These are phyloP conservation scores for Chalara sp. DNA, from an alignment of 2,329 filamentous ascomycete species.

Conservation along the genomic window DNA sequence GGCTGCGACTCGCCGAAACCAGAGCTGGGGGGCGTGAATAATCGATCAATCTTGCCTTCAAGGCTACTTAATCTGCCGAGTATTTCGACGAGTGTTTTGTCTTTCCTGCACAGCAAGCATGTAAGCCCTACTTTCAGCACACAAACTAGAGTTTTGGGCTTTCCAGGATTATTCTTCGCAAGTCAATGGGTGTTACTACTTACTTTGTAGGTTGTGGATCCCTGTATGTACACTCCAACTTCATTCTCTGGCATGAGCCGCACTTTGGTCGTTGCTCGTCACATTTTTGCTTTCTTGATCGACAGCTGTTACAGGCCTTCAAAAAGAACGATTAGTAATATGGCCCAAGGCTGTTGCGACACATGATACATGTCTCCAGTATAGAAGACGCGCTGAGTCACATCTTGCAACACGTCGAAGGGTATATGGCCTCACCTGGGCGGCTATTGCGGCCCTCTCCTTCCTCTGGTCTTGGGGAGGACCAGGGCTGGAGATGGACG, in stretches of 20 bases:
- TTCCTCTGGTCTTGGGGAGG: background rate
- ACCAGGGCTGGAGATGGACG: background rate
- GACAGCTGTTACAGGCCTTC: constrained; percentile 52
- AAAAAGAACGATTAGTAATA: too few species aligned
- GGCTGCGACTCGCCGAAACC: too few species aligned
- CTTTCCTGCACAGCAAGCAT: constrained; percentile 41
- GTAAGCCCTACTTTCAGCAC: constrained; percentile 39
- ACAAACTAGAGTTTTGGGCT: too few species aligned
- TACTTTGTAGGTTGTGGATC: constrained; percentile 58
- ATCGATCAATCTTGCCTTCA: constrained; percentile 47
- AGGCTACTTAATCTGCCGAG: constrained; percentile 47
- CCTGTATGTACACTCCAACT: constrained; percentile 52
- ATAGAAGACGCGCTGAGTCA: background rate
- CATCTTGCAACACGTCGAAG: background rate
- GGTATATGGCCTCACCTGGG: background rate
- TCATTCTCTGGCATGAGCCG: constrained; percentile 48
- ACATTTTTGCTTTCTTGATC: constrained; percentile 56
- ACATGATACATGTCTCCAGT: background rate
- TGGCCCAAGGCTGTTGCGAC: too few species aligned
- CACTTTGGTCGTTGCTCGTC: constrained; percentile 57
- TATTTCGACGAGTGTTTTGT: constrained; percentile 55
- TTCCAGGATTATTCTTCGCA: constrained; percentile 55
- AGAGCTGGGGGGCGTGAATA: constrained; percentile 12
- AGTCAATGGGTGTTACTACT: constrained; percentile 27
- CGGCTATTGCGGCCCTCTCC: background rate